phyloP scores from a whole-genome alignment of 108 stramenopile genomes.

The Mediolabrus comicus region DNA sequence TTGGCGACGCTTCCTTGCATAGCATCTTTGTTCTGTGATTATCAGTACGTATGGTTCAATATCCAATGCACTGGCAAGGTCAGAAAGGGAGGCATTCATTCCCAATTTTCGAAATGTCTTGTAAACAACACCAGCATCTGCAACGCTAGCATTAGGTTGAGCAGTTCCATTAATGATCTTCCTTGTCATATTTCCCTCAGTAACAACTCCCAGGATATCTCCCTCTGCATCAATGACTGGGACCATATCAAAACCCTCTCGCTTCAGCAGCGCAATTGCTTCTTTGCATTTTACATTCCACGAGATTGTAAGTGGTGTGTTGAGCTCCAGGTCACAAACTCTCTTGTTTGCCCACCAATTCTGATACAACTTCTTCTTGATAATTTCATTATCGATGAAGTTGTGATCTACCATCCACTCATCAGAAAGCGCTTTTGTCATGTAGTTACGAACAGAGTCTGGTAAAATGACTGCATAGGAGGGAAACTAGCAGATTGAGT shows the following conservation, averaged over 20 bases:
- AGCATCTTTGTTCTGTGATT: conserved; percentile 82
- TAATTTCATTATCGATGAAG: conserved; percentile 78
- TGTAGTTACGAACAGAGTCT: conserved; percentile 93
- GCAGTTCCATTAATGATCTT: conserved; percentile 68
- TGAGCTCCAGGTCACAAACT: conserved; percentile 79
- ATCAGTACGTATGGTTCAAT: conserved; percentile 90
- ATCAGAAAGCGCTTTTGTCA: conserved; percentile 92
- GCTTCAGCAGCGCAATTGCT: conserved; percentile 81
- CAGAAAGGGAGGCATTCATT: conserved; percentile 70
- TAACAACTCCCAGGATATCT: conserved; percentile 89
- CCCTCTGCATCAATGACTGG: conserved; percentile 83
- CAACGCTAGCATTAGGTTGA: conserved; percentile 65
- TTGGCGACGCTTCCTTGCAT: conserved; percentile 51
- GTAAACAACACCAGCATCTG: conserved; percentile 86
- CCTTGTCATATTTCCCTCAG: conserved; percentile 85
- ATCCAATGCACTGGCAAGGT: conserved; percentile 86
- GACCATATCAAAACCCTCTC: conserved; percentile 93
- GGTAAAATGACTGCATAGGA: conserved; percentile 89
- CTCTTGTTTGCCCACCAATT: conserved; percentile 76
- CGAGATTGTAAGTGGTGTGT: conserved; percentile 88
- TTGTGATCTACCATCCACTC: conserved; percentile 94
- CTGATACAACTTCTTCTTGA: conserved; percentile 57
- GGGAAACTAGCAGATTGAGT: no score
- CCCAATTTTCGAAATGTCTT: conserved; percentile 82
- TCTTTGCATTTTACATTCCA: conserved; percentile 81